Percentiles rank a stretch among this genome's conserved stretches.
phyloP scores from a whole-genome alignment of 2,329 filamentous ascomycete species.

The Sordariomycetes sp. region DNA sequence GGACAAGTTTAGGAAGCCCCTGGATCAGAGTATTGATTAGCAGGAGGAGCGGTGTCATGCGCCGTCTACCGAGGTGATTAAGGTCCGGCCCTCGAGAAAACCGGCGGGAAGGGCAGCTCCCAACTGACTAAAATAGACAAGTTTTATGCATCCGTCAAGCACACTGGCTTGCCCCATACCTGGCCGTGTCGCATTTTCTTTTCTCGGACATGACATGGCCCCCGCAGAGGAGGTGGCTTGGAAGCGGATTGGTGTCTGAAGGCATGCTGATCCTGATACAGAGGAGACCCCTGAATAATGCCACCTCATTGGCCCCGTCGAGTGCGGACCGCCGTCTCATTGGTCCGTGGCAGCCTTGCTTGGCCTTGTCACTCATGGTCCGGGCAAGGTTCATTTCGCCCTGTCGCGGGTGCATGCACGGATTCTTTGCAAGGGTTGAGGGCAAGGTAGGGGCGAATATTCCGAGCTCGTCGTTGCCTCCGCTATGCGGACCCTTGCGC shows the following conservation, averaged over 20 bases:
- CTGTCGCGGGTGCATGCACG: background rate
- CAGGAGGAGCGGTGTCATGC: background rate
- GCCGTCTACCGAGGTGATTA: background rate
- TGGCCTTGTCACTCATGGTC: background rate
- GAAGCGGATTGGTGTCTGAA: background rate
- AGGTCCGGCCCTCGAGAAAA: background rate
- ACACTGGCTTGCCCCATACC: background rate
- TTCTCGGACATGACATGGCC: conserved; percentile 2
- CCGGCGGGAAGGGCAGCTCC: background rate
- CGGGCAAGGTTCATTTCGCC: background rate
- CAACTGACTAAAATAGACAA: background rate
- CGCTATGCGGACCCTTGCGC: background rate
- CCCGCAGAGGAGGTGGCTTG: background rate
- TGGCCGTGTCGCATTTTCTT: background rate
- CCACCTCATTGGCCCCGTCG: background rate
- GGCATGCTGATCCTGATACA: background rate
- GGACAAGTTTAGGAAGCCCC: background rate
- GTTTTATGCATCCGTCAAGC: background rate
- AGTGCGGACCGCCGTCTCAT: background rate
- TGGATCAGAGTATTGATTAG: background rate
- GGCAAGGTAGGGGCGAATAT: background rate
- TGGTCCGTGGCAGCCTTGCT: background rate
- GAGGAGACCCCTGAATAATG: background rate
- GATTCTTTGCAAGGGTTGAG: background rate
- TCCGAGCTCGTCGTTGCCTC: background rate